phyloP scores from a whole-genome alignment of 306 rosid species.

The Trichosanthes cucumerina region DNA sequence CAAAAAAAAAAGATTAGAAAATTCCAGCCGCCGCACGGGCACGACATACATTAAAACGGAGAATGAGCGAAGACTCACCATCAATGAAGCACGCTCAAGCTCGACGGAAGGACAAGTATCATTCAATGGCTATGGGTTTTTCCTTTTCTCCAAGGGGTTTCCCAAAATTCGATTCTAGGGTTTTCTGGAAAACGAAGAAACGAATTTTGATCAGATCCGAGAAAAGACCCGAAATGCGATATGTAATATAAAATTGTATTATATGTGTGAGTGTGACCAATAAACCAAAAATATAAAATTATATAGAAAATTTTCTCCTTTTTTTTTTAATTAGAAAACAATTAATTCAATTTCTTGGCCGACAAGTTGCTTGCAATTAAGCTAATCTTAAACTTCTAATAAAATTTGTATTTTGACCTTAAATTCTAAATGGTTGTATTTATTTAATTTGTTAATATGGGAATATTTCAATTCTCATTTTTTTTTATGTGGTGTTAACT shows the following conservation, averaged over 20 bases:
- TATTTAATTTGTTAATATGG: no score
- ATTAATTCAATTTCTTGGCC: not conserved
- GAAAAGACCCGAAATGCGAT: not conserved
- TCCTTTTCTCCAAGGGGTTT: not conserved
- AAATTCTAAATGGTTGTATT: no score
- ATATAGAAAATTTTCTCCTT: no score
- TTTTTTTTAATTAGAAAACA: no score
- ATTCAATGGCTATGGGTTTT: conserved; percentile 1
- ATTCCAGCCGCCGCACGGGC: not conserved
- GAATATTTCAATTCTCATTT: no score
- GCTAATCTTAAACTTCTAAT: no score
- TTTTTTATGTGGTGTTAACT: no score
- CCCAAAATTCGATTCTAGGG: not conserved
- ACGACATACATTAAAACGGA: not conserved
- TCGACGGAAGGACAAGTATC: not conserved
- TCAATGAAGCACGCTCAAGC: not conserved
- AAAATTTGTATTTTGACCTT: no score
- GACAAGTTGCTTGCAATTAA: not conserved
- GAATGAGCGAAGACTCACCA: conserved; percentile 1
- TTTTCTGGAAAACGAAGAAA: not conserved
- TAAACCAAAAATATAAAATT: not conserved
- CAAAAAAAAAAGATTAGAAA: not conserved
- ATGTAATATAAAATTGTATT: not conserved
- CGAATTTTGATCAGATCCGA: not conserved
- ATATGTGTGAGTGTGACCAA: not conserved